Evolutionary conservation across 1,139 yeast species (phyloP).

Genomic region (Spathaspora sp.): DNA sequence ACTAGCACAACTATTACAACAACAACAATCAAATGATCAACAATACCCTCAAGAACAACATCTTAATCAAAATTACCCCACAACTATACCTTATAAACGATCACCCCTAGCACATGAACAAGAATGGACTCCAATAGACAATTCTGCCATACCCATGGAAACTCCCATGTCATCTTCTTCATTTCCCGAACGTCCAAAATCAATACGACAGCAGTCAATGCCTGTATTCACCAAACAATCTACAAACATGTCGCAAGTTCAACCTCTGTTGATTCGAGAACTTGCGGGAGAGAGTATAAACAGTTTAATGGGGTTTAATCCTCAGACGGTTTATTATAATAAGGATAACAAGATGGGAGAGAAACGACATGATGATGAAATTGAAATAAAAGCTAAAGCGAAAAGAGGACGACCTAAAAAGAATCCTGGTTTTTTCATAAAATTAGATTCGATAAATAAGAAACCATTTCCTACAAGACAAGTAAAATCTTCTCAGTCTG

Average conservation of each 20-base stretch:
- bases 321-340: background rate
- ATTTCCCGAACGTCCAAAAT: slow-evolving; percentile 4
- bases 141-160: background rate
- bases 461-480: slow-evolving; percentile 7
- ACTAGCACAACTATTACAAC: background rate
- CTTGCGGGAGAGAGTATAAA: background rate
- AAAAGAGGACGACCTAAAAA: slow-evolving; percentile 15
- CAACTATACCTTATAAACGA: slow-evolving; percentile 1
- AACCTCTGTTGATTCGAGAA: slow-evolving; percentile 3
- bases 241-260: background rate
- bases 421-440: slow-evolving; percentile 15
- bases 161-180: background rate
- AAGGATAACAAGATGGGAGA: background rate
- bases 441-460: slow-evolving; percentile 14
- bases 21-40: slow-evolving; percentile 6
- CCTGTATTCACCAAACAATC: slow-evolving; percentile 4
- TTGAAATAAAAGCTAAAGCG: slow-evolving; percentile 10
- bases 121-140: background rate
- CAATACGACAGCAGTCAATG: slow-evolving; percentile 6
- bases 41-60: background rate
- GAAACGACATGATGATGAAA: background rate
- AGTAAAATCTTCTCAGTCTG: slow-evolving; percentile 16
- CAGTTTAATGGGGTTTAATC: background rate
- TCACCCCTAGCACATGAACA: background rate
- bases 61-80: background rate